phyloP scores from a whole-genome alignment of 306 rosid genomes.

The Dryas alaskensis region DNA sequence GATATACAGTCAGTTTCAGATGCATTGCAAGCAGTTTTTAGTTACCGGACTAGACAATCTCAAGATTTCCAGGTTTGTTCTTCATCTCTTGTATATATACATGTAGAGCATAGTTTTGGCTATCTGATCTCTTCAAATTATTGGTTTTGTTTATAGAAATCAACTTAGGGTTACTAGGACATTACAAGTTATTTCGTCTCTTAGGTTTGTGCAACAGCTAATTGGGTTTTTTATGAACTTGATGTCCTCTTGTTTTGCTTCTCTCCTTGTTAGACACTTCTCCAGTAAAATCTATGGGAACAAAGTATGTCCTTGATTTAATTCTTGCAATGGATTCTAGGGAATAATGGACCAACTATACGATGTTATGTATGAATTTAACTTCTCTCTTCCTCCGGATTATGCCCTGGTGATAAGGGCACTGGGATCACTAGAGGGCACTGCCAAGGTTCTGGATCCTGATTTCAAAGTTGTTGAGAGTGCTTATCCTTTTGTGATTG shows the following conservation, averaged over 20 bases:
- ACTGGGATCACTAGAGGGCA: slow-evolving; percentile 93
- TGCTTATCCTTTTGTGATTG: slow-evolving; percentile 87
- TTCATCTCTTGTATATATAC: slow-evolving; percentile 7
- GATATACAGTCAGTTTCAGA: slow-evolving; percentile 64
- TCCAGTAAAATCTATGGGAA: neutral
- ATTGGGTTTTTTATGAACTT: neutral
- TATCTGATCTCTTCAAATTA: neutral
- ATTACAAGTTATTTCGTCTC: neutral
- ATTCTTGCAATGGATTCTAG: slow-evolving; percentile 56
- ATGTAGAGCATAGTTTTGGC: slow-evolving; percentile 6
- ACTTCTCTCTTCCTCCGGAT: slow-evolving; percentile 93
- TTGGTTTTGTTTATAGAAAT: neutral
- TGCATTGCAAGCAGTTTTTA: slow-evolving; percentile 66
- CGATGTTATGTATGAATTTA: slow-evolving; percentile 79
- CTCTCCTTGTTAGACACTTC: slow-evolving; percentile 2
- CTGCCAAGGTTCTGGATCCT: slow-evolving; percentile 93
- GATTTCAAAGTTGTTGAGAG: slow-evolving; percentile 87
- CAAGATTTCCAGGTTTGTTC: slow-evolving; percentile 88
- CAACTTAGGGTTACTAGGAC: neutral
- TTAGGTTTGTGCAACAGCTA: neutral
- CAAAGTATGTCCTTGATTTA: neutral
- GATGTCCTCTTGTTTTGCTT: neutral
- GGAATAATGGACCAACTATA: slow-evolving; percentile 88
- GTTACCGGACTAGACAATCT: slow-evolving; percentile 49
- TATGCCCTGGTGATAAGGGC: slow-evolving; percentile 96